These are phyloP conservation scores for Sistotremastrum niveocremeum DNA, from an alignment of 768 basidiomycete genomes.

Conservation along the genomic window DNA sequence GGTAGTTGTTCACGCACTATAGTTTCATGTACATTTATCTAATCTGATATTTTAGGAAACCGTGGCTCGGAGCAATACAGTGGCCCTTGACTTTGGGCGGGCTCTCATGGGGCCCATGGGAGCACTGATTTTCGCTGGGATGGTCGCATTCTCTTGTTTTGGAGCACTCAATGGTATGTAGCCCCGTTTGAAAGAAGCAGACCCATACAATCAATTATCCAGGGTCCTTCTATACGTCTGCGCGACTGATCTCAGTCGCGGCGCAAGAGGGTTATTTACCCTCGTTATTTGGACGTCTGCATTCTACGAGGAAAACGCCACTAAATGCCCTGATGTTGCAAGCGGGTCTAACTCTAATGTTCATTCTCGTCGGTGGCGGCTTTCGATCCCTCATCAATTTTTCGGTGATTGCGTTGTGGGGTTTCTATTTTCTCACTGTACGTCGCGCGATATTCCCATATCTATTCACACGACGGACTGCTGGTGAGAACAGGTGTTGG, in stretches of 20 bases:
- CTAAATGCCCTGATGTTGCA: slow-evolving; percentile 80
- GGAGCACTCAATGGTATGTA: slow-evolving; percentile 76
- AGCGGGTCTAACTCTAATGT: slow-evolving; percentile 55
- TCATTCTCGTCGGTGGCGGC: slow-evolving; percentile 78
- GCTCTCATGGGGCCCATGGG: slow-evolving; percentile 79
- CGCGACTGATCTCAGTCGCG: slow-evolving; percentile 82
- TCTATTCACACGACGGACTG: not conserved
- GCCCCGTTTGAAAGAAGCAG: not conserved
- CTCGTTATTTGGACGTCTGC: slow-evolving; percentile 63
- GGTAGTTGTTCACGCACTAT: slow-evolving; percentile 21
- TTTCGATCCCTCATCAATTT: slow-evolving; percentile 85
- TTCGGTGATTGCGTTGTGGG: slow-evolving; percentile 77
- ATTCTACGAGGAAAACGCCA: slow-evolving; percentile 68
- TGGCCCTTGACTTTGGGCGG: slow-evolving; percentile 86
- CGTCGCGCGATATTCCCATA: slow-evolving; percentile 11
- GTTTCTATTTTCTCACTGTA: slow-evolving; percentile 78
- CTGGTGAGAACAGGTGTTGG: slow-evolving; percentile 48
- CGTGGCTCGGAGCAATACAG: slow-evolving; percentile 72
- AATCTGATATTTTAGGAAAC: slow-evolving; percentile 25
- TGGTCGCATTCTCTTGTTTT: slow-evolving; percentile 92
- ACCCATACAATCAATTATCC: not conserved
- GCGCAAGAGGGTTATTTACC: slow-evolving; percentile 84
- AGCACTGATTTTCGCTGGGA: slow-evolving; percentile 71
- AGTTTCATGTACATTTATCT: slow-evolving; percentile 1
- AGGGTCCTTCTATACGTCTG: slow-evolving; percentile 63